Percentiles rank a stretch among this genome's conserved stretches.
Conservation (phyloP, 1,139 yeast species). For the Kurtzmaniella quercitrusa region DNA sequence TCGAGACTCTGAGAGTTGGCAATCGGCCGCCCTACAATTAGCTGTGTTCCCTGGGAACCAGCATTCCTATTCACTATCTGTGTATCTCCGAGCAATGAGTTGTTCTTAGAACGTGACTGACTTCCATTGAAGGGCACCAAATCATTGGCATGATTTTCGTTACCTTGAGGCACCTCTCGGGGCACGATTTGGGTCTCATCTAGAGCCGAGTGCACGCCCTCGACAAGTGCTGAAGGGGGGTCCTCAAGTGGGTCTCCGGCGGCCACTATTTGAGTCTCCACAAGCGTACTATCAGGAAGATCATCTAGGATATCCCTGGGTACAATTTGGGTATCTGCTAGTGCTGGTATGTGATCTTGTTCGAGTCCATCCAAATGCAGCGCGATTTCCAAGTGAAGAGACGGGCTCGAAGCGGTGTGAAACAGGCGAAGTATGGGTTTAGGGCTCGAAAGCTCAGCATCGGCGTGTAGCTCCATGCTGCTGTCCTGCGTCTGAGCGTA, state of each 20-base stretch:
- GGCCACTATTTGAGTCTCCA: not conserved
- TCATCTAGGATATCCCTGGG: not conserved
- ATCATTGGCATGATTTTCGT: not conserved
- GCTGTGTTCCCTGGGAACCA: conserved; percentile 5
- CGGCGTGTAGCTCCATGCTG: conserved; percentile 1
- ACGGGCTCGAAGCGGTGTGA: conserved; percentile 5
- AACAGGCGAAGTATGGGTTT: conserved; percentile 5
- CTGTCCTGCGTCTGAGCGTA: conserved; percentile 4
- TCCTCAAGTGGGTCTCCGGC: not conserved
- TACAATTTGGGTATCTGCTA: not conserved
- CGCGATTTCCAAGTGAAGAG: conserved; percentile 2
- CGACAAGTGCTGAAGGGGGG: not conserved
- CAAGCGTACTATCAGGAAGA: not conserved
- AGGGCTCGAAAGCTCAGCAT: not conserved
- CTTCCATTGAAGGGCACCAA: not conserved
- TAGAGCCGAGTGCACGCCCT: not conserved
- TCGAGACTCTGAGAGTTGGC: not conserved
- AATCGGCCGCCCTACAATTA: conserved; percentile 1
- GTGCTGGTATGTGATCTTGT: not conserved
- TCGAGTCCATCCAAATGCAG: not conserved
- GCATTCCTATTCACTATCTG: conserved; percentile 5
- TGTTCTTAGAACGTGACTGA: not conserved
- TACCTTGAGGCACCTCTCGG: conserved; percentile 1
- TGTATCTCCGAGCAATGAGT: not conserved
- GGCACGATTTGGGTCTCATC: conserved; percentile 1